phyloP scores from a whole-genome alignment of 2,329 filamentous ascomycete genomes.

The Phialocephala sp. region DNA sequence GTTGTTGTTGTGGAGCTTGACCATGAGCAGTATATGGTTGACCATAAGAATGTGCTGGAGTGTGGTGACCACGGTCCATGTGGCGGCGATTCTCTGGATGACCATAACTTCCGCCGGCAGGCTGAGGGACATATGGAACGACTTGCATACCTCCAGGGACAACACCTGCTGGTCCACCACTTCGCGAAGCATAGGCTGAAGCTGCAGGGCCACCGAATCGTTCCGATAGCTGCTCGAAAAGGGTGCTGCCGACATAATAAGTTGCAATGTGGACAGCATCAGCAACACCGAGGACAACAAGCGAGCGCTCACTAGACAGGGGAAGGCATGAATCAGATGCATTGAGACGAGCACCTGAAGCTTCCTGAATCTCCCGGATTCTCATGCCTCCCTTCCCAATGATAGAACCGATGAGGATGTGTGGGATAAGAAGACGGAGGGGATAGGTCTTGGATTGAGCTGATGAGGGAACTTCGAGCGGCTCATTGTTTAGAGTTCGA shows the following conservation, averaged over 20 bases:
- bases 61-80: constrained; percentile 76
- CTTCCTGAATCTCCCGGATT: constrained; percentile 98
- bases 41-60: constrained; percentile 76
- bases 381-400: constrained; percentile 96
- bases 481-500: constrained; percentile 96
- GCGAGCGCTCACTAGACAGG: constrained; percentile 93
- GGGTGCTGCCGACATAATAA: constrained; percentile 98
- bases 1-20: constrained; percentile 58
- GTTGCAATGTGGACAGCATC: constrained; percentile 99
- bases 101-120: constrained; percentile 89
- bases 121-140: constrained; percentile 95
- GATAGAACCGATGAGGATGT: constrained; percentile 97
- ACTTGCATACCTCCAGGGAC: constrained; percentile 99
- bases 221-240: constrained; percentile 96
- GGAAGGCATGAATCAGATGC: constrained; percentile 95
- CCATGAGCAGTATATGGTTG: constrained; percentile 58
- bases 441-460: constrained; percentile 97
- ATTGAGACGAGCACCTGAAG: constrained; percentile 93
- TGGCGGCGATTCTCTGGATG: constrained; percentile 86
- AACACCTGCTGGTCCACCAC: constrained; percentile 88
- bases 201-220: constrained; percentile 94
- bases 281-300: constrained; percentile 96
- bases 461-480: constrained; percentile 84
- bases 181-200: constrained; percentile 96
- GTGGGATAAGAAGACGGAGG: constrained; percentile 90